Evolutionary conservation across 768 basidiomycete species (phyloP), one percentile per base, ranked within the genome.

Genomic region (Sporobolomyces pararoseus): DNA sequence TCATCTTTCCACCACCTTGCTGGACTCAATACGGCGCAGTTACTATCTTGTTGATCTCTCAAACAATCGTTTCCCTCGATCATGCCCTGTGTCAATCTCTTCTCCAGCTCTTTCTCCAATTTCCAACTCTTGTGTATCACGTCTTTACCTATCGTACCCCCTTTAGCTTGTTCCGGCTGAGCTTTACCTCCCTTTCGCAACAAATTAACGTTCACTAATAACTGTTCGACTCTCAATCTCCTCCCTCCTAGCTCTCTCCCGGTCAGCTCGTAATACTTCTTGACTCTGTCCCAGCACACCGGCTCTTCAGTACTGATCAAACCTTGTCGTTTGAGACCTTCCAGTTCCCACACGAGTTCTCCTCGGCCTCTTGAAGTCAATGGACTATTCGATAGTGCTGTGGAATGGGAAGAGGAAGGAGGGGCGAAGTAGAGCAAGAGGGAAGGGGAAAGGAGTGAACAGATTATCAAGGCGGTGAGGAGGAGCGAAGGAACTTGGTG

Each of bases 401-500:
- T n/a, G 17, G 55, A 32, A 5, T 14, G 29, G 29, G 29, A 42
- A 83, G 88, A 79, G 0, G 86, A 84, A 66, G 85, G 85, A 1
- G 89, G 86, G 2, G 89, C 87, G 29, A 86, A 86, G 78, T 92
- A 91, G 66, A 89, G 84, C 58, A 89, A 86, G 59, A 94, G 84
- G 25, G 91, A 91, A n/a, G 91, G 91, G 74, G 91, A 92, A 77
- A 91, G 89, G 64, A 94, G 85, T 23, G 88, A 59, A 61, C 65
- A 66, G 59, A 69, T 73, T 47, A 73, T 16, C 59, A 66, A 39
- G n/a, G 39, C 53, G 88, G 64, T 90, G 89, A 91, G 87, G 74
- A 94, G 84, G 78, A 94, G 90, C 57, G 93, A 86, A 62, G 90
- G 86, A 64, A 90, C 90, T 80, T 92, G 91, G 79, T 92, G 90